phyloP scores from a whole-genome alignment of 2,329 filamentous ascomycete genomes.

The Neoscytalidium dimidiatum region DNA sequence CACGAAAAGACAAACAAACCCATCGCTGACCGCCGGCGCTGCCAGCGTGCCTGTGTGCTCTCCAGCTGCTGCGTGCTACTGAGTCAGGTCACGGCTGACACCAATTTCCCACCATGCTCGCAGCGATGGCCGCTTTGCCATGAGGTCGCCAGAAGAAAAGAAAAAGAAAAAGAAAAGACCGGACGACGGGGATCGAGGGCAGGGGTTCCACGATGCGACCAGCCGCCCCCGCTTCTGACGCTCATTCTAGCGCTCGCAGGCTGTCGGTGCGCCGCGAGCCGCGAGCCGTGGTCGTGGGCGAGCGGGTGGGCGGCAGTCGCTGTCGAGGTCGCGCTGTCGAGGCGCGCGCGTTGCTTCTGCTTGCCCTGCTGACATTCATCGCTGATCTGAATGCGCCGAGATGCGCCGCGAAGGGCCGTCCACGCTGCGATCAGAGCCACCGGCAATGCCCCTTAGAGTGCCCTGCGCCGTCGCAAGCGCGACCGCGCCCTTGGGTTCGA shows the following conservation, averaged over 20 bases:
- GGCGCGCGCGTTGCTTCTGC: conserved; percentile 1
- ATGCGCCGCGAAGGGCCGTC: conserved; percentile 5
- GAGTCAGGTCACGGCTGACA: conserved; percentile 12
- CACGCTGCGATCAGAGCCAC: not conserved
- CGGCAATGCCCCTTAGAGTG: not conserved
- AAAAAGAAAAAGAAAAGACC: not conserved
- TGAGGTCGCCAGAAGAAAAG: not conserved
- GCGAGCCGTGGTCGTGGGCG: too few species aligned
- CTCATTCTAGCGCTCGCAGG: not conserved
- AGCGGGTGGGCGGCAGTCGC: too few species aligned
- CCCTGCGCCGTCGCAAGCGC: not conserved
- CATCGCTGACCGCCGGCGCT: conserved; percentile 10
- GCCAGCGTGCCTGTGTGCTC: not conserved
- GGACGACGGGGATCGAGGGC: conserved; percentile 3
- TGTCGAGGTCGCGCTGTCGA: not conserved
- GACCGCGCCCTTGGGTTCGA: conserved; percentile 2
- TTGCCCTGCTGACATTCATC: conserved; percentile 10
- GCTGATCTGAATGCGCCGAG: conserved; percentile 13
- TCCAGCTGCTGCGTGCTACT: not conserved
- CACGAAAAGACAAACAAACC: conserved; percentile 12
- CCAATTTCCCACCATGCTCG: not conserved
- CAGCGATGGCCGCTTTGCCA: not conserved
- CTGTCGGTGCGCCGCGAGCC: too few species aligned
- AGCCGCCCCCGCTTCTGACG: not conserved
- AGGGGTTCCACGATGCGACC: conserved; percentile 9